phyloP scores from a whole-genome alignment of 768 basidiomycete genomes.

The Tricholomella constricta region DNA sequence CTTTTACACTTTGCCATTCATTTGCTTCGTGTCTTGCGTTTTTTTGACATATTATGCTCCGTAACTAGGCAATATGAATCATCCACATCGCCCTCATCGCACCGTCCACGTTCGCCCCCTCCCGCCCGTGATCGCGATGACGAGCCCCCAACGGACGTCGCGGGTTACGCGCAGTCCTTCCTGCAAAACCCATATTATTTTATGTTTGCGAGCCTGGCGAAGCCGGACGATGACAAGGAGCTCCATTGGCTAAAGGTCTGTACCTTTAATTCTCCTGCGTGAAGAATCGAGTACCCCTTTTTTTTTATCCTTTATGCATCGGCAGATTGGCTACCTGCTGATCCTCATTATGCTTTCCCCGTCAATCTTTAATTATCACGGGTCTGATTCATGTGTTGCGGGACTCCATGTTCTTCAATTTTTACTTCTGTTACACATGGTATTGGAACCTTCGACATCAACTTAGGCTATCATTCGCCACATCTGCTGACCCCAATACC shows the following conservation, averaged over 20 bases:
- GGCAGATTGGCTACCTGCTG: no score
- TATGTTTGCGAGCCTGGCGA: slow-evolving; percentile 90
- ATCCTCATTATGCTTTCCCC: no score
- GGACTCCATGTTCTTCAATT: background rate
- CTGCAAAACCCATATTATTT: slow-evolving; percentile 95
- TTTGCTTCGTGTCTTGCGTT: no score
- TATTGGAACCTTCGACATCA: no score
- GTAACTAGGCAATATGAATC: slow-evolving; percentile 1
- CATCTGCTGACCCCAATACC: slow-evolving; percentile 1
- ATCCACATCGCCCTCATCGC: background rate
- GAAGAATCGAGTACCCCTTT: no score
- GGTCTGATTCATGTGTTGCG: no score
- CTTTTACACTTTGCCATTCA: background rate
- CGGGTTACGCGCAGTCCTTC: slow-evolving; percentile 58
- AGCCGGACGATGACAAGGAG: slow-evolving; percentile 87
- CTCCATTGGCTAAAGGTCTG: slow-evolving; percentile 78
- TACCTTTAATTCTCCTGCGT: background rate
- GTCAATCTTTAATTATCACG: no score
- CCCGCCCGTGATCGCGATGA: background rate
- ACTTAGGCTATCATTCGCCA: background rate
- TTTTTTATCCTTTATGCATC: background rate
- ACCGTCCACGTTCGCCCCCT: background rate
- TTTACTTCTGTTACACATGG: background rate
- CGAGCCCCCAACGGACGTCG: slow-evolving; percentile 28
- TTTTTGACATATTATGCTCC: background rate